phyloP scores from a whole-genome alignment of 768 basidiomycete genomes.

The Lactifluus subvellereus region DNA sequence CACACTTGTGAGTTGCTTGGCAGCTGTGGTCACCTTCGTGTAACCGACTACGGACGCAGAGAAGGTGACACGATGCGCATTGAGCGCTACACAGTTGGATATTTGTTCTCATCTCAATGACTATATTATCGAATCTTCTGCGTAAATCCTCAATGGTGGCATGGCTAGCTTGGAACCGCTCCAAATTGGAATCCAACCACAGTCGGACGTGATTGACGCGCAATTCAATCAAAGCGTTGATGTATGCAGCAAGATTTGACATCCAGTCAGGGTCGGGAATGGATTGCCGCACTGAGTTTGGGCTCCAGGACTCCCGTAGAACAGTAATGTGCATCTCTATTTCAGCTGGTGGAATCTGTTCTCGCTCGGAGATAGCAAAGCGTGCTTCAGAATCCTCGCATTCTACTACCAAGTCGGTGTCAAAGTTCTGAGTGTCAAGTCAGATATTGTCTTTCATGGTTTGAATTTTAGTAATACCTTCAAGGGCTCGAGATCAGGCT shows the following conservation, averaged over 20 bases:
- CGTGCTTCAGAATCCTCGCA: conserved; percentile 33
- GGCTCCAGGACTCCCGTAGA: conserved; percentile 31
- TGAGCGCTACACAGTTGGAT: conserved; percentile 45
- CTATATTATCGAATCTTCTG: conserved; percentile 38
- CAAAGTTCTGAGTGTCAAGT: conserved; percentile 40
- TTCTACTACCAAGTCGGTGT: conserved; percentile 42
- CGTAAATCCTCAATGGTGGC: conserved; percentile 42
- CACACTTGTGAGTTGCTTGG: conserved; percentile 44
- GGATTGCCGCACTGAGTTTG: conserved; percentile 32
- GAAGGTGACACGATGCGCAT: conserved; percentile 44
- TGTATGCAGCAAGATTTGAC: conserved; percentile 33
- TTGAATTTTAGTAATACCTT: conserved; percentile 35
- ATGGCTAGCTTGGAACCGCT: conserved; percentile 41
- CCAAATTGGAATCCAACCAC: conserved; percentile 48
- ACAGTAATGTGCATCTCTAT: conserved; percentile 28
- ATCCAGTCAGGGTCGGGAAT: conserved; percentile 41
- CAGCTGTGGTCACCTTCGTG: conserved; percentile 49
- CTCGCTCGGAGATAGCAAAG: conserved; percentile 32
- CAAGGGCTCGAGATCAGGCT: conserved; percentile 42
- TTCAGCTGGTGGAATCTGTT: conserved; percentile 26
- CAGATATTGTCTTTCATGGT: neutral
- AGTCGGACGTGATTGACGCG: conserved; percentile 44
- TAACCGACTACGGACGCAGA: conserved; percentile 41
- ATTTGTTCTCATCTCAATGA: conserved; percentile 42
- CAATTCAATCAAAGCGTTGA: conserved; percentile 36